Base-by-base conservation (phyloP, 495 filamentous ascomycete genomes). In the Trichoderma gamsii region DNA sequence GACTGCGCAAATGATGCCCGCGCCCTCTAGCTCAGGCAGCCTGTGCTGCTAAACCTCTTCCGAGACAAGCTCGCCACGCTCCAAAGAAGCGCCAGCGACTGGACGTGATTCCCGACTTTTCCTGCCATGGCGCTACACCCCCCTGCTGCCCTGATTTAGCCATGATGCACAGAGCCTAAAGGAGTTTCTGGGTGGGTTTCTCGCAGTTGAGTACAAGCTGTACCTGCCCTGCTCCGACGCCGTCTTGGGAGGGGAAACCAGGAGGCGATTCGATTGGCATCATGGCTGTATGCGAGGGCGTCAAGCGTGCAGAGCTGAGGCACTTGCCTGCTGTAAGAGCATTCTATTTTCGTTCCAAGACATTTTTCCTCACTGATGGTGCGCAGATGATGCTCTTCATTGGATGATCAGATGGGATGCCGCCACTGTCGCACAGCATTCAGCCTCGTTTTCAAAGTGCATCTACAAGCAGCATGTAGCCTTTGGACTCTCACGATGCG, bases 31-130 rank as follows among this genome's bases (percentile, higher is more conserved):
- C 44, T 49, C 44, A 15, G 44, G 5, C 15, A 0, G n/a, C 15
- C 3, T 27, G 56, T 61, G 11, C 27, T 61, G 56, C 56, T 38
- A 12, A 29, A 18, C 23, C 25, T 61, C 23, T 32, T 32, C 56
- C 56, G 25, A 61, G 25, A 18, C 56, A 61, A 56, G 56, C 56
- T 61, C 16, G 56, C 56, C 56, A 61, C 56, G 56, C 56, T 23
- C 56, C 25, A 18, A 25, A 61, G 27, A 61, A 16, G 56, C 56
- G 27, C 9, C 56, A 32, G 56, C 15, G 16, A 61, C 56, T 61
- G 56, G 56, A 32, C 56, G n/a, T 25, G 56, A 32, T 29, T 18
- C 56, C 56, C 56, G 25, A 61, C 56, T 27, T 18, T 61, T 9
- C 49, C 25, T 61, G 21, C 56, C 27, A 61, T 25, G 25, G 27